Evolutionary conservation across 2,329 filamentous ascomycete genomes (phyloP), one percentile per base, ranked within the genome.

Genomic region (Penicillium italicum): DNA sequence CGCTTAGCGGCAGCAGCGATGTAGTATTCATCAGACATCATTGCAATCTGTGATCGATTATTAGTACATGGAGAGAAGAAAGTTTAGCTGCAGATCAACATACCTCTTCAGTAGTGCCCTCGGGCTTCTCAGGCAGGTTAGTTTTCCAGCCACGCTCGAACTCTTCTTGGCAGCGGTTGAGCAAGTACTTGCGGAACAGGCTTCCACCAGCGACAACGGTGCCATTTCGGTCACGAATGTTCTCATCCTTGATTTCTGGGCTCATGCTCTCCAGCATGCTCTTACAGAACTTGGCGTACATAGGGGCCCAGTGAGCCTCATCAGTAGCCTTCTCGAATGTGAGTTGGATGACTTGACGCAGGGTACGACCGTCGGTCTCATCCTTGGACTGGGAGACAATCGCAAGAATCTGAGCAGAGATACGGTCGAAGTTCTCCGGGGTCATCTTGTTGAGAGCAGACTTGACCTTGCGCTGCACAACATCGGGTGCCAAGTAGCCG

Each of bases 361-460:
- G 83, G 8, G 94, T 97, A 56, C 93, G 90, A 42, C 94, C 94
- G 68, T 99, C 94, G 22, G 85, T 84, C 78, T 99, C 94, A 66
- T 96, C 89, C 82, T 96, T 96, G 51, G 93, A 97, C 74, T 99
- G 94, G 22, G 85, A 89, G 28, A 93, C 91, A 72, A 99, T 99
- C 51, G 86, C 82, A 30, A 99, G 83, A 60, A 99, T 96, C 74
- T 97, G 91, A 60, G 92, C 89, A 7, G 94, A 85, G 65, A 99
- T 96, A 78, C 88, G 91, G 72, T 96, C 92, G 68, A 99, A 99
- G 72, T 97, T 99, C 78, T 99, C 94, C 0, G 94, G 94, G 0
- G 94, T 97, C 94, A 99, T 97, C 88, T 99, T 99, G 86, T 99
- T 99, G 68, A 99, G 81, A 59, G 90, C 90, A 62, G 91, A 89